A percentile compares a stretch with the other conserved stretches of the same genome.
Conservation (phyloP, 805 yeast genomes). For the Naumovozyma castellii region DNA sequence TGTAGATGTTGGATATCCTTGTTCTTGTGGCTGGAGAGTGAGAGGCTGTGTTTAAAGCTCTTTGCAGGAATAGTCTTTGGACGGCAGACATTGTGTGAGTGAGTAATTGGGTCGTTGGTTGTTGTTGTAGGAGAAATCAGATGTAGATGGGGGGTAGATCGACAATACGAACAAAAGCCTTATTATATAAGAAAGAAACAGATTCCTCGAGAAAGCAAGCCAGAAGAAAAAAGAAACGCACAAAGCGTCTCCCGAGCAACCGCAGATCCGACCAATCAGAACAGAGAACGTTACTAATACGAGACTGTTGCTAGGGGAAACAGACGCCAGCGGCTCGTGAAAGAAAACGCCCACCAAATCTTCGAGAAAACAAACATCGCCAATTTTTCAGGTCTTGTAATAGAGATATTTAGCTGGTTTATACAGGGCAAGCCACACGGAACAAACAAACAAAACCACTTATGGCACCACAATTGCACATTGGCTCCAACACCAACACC, state of each 20-base stretch:
- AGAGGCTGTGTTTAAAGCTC: neutral
- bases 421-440: no score
- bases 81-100: neutral
- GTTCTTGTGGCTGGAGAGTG: neutral
- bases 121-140: neutral
- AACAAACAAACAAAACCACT: no score
- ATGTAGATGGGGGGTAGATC: neutral
- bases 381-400: no score
- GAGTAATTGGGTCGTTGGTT: neutral
- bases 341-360: neutral
- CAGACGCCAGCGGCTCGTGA: neutral
- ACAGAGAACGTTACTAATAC: conserved; percentile 2
- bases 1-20: neutral
- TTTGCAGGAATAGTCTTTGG: neutral
- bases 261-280: conserved; percentile 1
- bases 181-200: neutral
- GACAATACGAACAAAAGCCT: neutral
- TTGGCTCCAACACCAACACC: neutral
- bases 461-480: no score
- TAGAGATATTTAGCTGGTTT: no score
- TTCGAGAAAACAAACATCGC: conserved; percentile 2
- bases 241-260: neutral
- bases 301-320: neutral
- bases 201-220: no score
- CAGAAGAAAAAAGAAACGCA: neutral